A percentile compares a stretch with the other conserved stretches of the same genome.
These are phyloP conservation scores for Spatholobus suberectus DNA, from an alignment of 306 rosid species.

Conservation along the genomic window DNA sequence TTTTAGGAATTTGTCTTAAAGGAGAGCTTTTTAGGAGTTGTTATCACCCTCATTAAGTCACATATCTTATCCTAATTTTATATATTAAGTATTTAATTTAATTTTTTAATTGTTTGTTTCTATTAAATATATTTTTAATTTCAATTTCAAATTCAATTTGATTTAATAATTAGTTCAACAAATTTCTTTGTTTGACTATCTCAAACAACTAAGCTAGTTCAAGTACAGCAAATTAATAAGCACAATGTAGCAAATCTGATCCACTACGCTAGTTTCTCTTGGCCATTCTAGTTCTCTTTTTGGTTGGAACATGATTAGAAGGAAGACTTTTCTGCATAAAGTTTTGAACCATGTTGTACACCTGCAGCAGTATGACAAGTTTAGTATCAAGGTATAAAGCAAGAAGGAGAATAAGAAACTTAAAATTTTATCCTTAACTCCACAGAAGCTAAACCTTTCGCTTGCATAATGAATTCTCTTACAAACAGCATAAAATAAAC, in stretches of 20 bases:
- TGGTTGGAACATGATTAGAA: conserved; percentile 41
- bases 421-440: conserved; percentile 18
- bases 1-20: too few species aligned
- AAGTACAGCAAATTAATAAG: conserved; percentile 2
- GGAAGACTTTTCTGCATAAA: conserved; percentile 62
- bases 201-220: too few species aligned
- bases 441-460: not conserved
- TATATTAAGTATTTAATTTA: too few species aligned
- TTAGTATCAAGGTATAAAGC: conserved; percentile 12
- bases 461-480: not conserved
- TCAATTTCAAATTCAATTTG: too few species aligned
- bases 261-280: conserved; percentile 36
- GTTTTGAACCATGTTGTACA: conserved; percentile 72
- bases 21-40: too few species aligned
- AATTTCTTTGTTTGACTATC: too few species aligned
- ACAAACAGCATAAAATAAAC: too few species aligned
- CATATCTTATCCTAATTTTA: too few species aligned
- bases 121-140: too few species aligned
- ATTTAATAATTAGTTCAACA: too few species aligned
- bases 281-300: conserved; percentile 53
- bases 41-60: too few species aligned
- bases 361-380: conserved; percentile 57
- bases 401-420: conserved; percentile 17
- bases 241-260: conserved; percentile 21
- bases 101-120: too few species aligned